Percentiles rank a stretch among this genome's conserved stretches.
Conservation (phyloP, 2,329 filamentous ascomycete genomes). For the Basipetospora chlamydospora region DNA sequence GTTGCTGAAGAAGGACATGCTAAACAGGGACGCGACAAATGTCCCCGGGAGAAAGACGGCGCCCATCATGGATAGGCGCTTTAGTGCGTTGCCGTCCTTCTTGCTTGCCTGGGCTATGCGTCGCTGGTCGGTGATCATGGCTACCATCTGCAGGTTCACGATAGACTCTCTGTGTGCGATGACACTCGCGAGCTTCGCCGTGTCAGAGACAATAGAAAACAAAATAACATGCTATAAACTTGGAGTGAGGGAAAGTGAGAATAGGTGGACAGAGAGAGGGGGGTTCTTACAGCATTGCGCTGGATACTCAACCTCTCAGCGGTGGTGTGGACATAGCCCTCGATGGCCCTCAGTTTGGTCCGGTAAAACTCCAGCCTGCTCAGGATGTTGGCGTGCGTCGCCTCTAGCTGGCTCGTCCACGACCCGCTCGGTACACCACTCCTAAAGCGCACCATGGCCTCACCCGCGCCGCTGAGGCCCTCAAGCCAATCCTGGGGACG, state of each 20-base stretch:
- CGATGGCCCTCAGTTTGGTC: constrained; percentile 44
- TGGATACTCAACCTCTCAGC: constrained; percentile 46
- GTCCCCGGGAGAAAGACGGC: constrained; percentile 49
- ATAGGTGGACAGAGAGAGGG: neutral
- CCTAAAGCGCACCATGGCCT: constrained; percentile 30
- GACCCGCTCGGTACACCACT: neutral
- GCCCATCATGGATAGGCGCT: constrained; percentile 48
- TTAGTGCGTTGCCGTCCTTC: constrained; percentile 49
- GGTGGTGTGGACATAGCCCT: constrained; percentile 49
- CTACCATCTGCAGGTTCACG: constrained; percentile 46
- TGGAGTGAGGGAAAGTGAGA: too few species aligned
- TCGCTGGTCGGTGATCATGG: constrained; percentile 35
- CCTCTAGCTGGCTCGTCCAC: constrained; percentile 19
- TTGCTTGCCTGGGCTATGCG: constrained; percentile 45
- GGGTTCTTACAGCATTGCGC: constrained; percentile 36
- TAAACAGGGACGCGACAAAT: constrained; percentile 49
- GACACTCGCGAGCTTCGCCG: constrained; percentile 49
- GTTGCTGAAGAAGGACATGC: constrained; percentile 55
- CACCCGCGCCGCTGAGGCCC: constrained; percentile 32
- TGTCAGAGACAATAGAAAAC: neutral
- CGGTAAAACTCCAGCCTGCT: constrained; percentile 44
- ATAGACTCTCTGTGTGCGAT: constrained; percentile 51
- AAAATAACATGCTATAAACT: too few species aligned
- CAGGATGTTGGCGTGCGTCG: constrained; percentile 36
- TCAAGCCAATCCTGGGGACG: constrained; percentile 45